Evolutionary conservation across 768 basidiomycete genomes (phyloP), one percentile per base, ranked within the genome.

Genomic region (Naganishia randhawae): DNA sequence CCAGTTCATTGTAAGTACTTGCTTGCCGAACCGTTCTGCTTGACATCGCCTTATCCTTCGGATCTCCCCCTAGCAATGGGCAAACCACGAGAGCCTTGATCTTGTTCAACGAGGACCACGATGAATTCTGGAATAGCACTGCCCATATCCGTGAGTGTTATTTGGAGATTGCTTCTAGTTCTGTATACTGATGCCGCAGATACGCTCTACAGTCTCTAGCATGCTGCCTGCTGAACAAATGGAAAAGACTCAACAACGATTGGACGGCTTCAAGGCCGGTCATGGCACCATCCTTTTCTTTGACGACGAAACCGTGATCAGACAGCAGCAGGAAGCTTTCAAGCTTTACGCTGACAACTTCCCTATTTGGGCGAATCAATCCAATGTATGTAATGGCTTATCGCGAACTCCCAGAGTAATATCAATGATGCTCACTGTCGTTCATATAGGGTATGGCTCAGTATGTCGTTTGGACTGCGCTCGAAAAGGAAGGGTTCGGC

Each of bases 241-340:
- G 41, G 69, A 69, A 37, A 50, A 51, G 22, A 64, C 71, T 22
- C 69, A 71, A 29, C 54, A 69, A 62, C 74, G 75, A 54, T 68
- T 78, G 50, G 69, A 71, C 66, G 65, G 69, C 11, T 79, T 77
- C 67, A 67, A 72, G 52, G 66, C 71, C 13, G 79, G 75, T 7
- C 73, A 77, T 67, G 81, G 81, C 31, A 80, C 81, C 27, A 75
- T 82, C 62, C 65, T 81, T 31, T 75, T 81, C 72, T 81, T 80
- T 65, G 78, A 80, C 39, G 81, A 82, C 70, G 35, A 71, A 29
- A 53, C 22, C 11, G 69, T 67, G 22, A 52, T 74, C 51, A 51
- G 71, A 41, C 51, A 64, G 14, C 54, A 71, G 14, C 71, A 79
- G 61, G 72, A 73, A 37, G 76, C 75, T 17, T 50, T 79, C 63